Conservation (phyloP, 2,329 filamentous ascomycete species). For the Trichoderma sp. region DNA sequence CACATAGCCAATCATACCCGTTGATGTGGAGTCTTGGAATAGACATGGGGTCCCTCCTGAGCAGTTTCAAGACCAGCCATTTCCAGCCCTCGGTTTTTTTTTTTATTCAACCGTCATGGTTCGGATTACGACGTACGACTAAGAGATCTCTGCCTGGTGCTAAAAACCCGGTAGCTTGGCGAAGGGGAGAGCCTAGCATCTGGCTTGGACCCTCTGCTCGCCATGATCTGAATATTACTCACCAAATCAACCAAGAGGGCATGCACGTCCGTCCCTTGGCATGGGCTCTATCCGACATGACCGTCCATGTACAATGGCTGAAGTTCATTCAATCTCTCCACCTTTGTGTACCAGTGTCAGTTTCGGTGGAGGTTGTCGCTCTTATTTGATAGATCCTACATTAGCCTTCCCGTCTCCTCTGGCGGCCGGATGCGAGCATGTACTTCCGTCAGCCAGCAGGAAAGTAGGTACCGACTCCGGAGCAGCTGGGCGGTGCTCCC, state of each 20-base stretch:
- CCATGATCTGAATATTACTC: not conserved
- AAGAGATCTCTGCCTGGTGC: not conserved
- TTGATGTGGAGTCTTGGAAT: constrained; percentile 26
- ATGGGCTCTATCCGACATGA: constrained; percentile 10
- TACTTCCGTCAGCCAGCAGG: constrained; percentile 27
- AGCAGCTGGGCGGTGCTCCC: constrained; percentile 15
- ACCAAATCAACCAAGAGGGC: not conserved
- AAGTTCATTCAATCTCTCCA: constrained; percentile 26
- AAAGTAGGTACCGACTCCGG: constrained; percentile 11
- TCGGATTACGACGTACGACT: not conserved
- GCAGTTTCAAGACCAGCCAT: constrained; percentile 33
- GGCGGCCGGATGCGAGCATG: constrained; percentile 28
- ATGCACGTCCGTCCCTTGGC: not conserved
- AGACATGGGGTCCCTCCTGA: constrained; percentile 32
- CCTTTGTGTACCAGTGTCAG: constrained; percentile 32
- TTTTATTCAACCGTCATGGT: not conserved
- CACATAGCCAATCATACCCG: constrained; percentile 36
- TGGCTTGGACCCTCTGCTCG: not conserved
- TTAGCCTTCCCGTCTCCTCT: constrained; percentile 38
- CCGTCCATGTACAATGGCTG: not conserved
- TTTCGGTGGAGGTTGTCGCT: constrained; percentile 29
- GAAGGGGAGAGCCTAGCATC: not conserved
- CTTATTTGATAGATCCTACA: constrained; percentile 33
- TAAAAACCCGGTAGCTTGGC: not conserved
- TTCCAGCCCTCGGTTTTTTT: constrained; percentile 17